Evolutionary conservation across 176 grass and related monocot species (phyloP).

Genomic region (Pharus latifolius): DNA sequence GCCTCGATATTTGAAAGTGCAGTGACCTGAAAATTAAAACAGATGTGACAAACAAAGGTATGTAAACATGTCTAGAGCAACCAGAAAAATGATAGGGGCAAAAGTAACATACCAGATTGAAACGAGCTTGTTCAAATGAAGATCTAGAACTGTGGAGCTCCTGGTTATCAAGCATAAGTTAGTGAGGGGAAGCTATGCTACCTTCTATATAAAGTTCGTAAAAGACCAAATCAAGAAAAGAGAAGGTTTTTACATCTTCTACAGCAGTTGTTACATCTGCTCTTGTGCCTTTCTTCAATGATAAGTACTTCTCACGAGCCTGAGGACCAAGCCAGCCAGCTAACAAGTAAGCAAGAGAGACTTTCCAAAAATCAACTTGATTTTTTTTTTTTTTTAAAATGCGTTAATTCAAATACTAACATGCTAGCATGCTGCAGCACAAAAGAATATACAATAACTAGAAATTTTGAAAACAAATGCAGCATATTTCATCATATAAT

Average conservation of each 20-base stretch:
- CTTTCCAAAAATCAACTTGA: conserved; percentile 2
- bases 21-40: conserved; percentile 50
- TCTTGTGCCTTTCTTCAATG: conserved; percentile 93
- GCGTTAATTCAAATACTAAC: background rate
- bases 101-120: conserved; percentile 60
- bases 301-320: conserved; percentile 86
- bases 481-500: background rate
- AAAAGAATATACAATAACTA: too few species aligned
- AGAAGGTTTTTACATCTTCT: conserved; percentile 73
- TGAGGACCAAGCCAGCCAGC: conserved; percentile 20
- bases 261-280: conserved; percentile 67
- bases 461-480: conserved; percentile 4
- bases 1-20: conserved; percentile 96
- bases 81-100: background rate
- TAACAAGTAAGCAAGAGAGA: background rate
- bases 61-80: background rate
- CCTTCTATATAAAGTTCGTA: background rate
- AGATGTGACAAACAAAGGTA: conserved; percentile 11
- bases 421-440: background rate
- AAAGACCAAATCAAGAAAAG: conserved; percentile 4
- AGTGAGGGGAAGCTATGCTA: conserved; percentile 12
- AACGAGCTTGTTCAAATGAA: conserved; percentile 98
- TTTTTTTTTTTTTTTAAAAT: background rate
- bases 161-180: conserved; percentile 36
- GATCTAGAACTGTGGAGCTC: conserved; percentile 89